Percentiles rank a stretch among this genome's conserved stretches.
phyloP scores from a whole-genome alignment of 169 alveolate genomes.

The Plasmodium malariae region DNA sequence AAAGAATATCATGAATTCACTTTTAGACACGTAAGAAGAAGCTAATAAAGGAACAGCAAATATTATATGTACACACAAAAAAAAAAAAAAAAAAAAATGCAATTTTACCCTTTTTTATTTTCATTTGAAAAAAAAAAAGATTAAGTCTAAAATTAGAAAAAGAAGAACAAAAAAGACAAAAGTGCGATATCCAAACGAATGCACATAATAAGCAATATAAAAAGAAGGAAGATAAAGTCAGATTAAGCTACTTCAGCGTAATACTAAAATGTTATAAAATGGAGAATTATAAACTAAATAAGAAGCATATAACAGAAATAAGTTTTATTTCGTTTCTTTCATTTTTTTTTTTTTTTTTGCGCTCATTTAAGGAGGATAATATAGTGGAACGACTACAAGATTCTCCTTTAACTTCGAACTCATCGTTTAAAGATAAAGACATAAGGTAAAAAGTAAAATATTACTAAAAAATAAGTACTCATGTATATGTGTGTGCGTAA shows the following conservation, averaged over 20 bases:
- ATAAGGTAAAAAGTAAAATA: constrained; percentile 17
- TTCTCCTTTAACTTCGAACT: background rate
- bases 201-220: constrained; percentile 5
- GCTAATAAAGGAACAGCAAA: background rate
- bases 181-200: background rate
- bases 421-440: constrained; percentile 1
- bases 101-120: background rate
- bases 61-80: background rate
- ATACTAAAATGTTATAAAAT: background rate
- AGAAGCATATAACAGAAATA: background rate
- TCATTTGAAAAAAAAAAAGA: constrained; percentile 11
- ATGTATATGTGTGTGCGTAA: background rate
- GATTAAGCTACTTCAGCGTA: background rate
- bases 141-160: constrained; percentile 9
- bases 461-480: background rate
- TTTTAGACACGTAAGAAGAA: constrained; percentile 36
- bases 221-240: background rate
- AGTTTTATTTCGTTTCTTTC: background rate
- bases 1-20: background rate
- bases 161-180: constrained; percentile 13
- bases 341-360: background rate
- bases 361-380: constrained; percentile 28
- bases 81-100: background rate
- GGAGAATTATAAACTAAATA: background rate
- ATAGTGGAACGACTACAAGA: constrained; percentile 11